phyloP scores from a whole-genome alignment of 2,329 filamentous ascomycete species.

The Pseudogymnoascus sp. region DNA sequence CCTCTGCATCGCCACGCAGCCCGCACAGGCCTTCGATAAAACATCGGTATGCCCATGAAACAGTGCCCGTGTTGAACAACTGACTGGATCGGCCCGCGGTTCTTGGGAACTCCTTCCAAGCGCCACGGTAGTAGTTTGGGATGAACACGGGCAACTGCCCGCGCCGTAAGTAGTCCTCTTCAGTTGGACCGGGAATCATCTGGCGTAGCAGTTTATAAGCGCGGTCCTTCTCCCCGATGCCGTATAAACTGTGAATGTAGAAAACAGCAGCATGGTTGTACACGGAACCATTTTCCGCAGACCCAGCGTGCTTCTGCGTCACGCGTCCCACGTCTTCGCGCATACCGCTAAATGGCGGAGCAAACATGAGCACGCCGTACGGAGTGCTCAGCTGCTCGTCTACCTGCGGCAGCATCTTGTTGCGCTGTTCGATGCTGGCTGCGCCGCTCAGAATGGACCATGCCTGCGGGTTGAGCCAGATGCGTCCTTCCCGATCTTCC shows the following conservation, averaged over 20 bases:
- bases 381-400: constrained; percentile 46
- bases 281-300: constrained; percentile 50
- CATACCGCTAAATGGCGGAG: constrained; percentile 46
- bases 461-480: constrained; percentile 52
- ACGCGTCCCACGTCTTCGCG: constrained; percentile 51
- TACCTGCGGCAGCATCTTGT: constrained; percentile 40
- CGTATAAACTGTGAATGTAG: constrained; percentile 47
- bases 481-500: constrained; percentile 44
- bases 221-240: constrained; percentile 40
- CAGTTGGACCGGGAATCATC: constrained; percentile 45
- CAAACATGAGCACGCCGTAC: constrained; percentile 49
- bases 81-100: constrained; percentile 50
- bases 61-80: constrained; percentile 51
- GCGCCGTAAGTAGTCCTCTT: constrained; percentile 43
- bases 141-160: constrained; percentile 51
- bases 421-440: constrained; percentile 35
- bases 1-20: constrained; percentile 41
- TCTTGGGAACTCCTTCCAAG: constrained; percentile 39
- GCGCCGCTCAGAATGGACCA: constrained; percentile 49
- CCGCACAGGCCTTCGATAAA: constrained; percentile 50
- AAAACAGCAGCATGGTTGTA: constrained; percentile 52
- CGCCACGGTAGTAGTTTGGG: constrained; percentile 51
- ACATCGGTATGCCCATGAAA: constrained; percentile 48
- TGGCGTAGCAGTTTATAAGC: constrained; percentile 44
- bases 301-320: constrained; percentile 50